phyloP scores from a whole-genome alignment of 2,329 filamentous ascomycete genomes.

The Cladosporium cucumerinum region DNA sequence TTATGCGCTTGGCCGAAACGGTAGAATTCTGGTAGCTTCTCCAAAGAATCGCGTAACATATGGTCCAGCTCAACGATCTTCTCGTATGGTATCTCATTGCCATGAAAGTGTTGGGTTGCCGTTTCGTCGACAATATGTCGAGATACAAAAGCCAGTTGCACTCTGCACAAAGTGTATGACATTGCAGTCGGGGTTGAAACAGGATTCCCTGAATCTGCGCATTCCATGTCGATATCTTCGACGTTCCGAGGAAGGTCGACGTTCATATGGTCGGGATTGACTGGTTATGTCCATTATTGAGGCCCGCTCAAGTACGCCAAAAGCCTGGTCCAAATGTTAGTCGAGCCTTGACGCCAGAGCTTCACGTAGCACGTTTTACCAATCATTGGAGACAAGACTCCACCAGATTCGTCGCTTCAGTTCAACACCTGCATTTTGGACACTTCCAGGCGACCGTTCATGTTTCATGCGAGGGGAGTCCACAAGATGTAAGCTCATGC shows the following conservation, averaged over 20 bases:
- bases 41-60: neutral
- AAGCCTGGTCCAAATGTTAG: neutral
- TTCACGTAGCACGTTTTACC: neutral
- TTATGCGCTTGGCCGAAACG: neutral
- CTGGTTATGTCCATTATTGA: slow-evolving; percentile 8
- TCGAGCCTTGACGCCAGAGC: neutral
- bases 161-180: slow-evolving; percentile 2
- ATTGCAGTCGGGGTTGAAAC: neutral
- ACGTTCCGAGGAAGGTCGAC: neutral
- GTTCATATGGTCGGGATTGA: slow-evolving; percentile 5
- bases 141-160: neutral
- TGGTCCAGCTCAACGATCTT: neutral
- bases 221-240: neutral
- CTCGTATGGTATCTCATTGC: neutral
- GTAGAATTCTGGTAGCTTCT: slow-evolving; percentile 3
- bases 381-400: slow-evolving; percentile 7
- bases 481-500: slow-evolving; percentile 1
- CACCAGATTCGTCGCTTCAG: slow-evolving; percentile 8
- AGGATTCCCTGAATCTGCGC: neutral
- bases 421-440: neutral
- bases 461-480: neutral
- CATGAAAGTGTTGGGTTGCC: neutral
- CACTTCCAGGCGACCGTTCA: too few species aligned
- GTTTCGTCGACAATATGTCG: neutral
- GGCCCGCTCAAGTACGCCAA: neutral